Percentiles rank a stretch among this genome's conserved stretches.
These are phyloP conservation scores for Lepidium didymum DNA, from an alignment of 345 rosid species.

Conservation along the genomic window DNA sequence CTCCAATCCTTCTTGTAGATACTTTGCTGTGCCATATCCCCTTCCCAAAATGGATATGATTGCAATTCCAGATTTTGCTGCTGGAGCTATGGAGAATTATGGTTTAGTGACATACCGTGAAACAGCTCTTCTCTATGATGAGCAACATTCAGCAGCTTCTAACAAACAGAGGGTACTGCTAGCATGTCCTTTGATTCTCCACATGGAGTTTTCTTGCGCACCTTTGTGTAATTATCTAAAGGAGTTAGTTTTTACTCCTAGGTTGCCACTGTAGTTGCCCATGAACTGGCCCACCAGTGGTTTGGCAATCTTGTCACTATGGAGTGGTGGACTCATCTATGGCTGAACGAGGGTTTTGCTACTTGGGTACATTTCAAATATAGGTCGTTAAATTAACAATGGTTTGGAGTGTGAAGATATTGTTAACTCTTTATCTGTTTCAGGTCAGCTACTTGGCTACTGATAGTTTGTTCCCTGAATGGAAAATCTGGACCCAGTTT, in stretches of 20 bases:
- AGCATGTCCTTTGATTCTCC: conserved; percentile 3
- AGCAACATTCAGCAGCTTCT: conserved; percentile 91
- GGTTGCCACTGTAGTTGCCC: conserved; percentile 96
- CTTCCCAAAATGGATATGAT: conserved; percentile 97
- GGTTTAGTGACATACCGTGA: conserved; percentile 96
- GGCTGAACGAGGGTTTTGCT: conserved; percentile 99
- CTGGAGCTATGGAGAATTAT: conserved; percentile 99
- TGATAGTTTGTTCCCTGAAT: conserved; percentile 88
- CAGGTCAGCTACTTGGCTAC: conserved; percentile 97
- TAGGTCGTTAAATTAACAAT: conserved; percentile 1
- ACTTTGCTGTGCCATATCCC: conserved; percentile 81
- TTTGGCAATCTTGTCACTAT: conserved; percentile 98
- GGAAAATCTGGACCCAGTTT: conserved; percentile 99
- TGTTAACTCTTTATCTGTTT: conserved; percentile 14
- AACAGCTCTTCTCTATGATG: conserved; percentile 85
- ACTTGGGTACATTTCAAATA: conserved; percentile 68
- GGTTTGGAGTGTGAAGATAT: background rate
- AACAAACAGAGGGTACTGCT: conserved; percentile 81
- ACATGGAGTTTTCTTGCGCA: background rate
- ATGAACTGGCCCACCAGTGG: conserved; percentile 99
- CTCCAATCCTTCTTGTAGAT: conserved; percentile 35
- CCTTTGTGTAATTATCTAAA: background rate
- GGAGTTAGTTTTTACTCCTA: conserved; percentile 23
- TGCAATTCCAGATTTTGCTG: conserved; percentile 97
- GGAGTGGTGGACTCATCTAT: conserved; percentile 99